Evolutionary conservation across 176 grass and related monocot genomes (phyloP).

Genomic region (Phoenix roebelenii): DNA sequence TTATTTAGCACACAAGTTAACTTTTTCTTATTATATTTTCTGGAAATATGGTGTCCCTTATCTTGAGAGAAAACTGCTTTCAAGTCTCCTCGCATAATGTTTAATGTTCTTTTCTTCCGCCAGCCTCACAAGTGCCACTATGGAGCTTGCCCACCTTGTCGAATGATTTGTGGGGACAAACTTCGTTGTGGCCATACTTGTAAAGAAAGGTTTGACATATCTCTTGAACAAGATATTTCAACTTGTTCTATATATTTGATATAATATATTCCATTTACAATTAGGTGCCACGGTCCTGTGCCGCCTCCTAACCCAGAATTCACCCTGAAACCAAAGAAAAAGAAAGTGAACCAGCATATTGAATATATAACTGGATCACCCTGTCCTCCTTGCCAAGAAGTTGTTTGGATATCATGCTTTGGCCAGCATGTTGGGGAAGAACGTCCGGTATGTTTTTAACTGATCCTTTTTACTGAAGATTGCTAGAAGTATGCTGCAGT

Average conservation of each 20-base stretch:
- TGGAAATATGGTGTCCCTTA: too few relatives aligned
- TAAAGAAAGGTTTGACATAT: conserved; percentile 56
- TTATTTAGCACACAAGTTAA: too few relatives aligned
- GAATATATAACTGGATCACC: conserved; percentile 62
- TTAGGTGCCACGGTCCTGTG: conserved; percentile 84
- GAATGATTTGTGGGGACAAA: conserved; percentile 63
- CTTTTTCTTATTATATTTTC: too few relatives aligned
- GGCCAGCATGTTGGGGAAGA: conserved; percentile 87
- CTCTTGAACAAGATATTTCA: too few relatives aligned
- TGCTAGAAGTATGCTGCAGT: too few relatives aligned
- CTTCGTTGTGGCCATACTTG: conserved; percentile 83
- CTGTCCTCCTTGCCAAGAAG: conserved; percentile 75
- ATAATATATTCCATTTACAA: conserved; percentile 6
- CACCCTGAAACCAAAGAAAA: conserved; percentile 76
- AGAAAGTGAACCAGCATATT: conserved; percentile 47
- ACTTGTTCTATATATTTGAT: background rate
- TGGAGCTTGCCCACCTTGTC: conserved; percentile 90
- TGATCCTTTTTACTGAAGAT: too few relatives aligned
- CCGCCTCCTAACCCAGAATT: conserved; percentile 85
- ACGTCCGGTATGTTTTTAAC: conserved; percentile 51
- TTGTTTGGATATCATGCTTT: conserved; percentile 73
- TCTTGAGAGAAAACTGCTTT: too few relatives aligned
- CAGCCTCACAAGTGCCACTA: conserved; percentile 98
- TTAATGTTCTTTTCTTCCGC: conserved; percentile 18
- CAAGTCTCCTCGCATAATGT: too few relatives aligned